Evolutionary conservation across 192 early-diverging fungal species (phyloP), one percentile per base, ranked within the genome.

Genomic region (Entophlyctis luteolus): DNA sequence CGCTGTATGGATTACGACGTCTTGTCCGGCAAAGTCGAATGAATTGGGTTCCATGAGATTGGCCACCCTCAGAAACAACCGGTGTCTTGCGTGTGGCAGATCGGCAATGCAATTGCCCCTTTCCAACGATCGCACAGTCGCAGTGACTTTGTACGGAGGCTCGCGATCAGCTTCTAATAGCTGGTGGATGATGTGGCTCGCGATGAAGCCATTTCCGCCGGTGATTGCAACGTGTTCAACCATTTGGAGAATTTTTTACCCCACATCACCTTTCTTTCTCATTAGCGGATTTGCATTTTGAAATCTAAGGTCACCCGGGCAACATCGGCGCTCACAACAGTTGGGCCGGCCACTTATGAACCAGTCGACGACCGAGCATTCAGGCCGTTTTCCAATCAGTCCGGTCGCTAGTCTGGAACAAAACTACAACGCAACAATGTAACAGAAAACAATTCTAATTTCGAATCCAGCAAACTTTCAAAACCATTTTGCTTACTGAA

Each of bases 1-100:
- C 4, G 79, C 79, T n/a, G 71, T 47, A 55, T 80, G 79, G 6
- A 59, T 33, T 59, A 82, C 72, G 22, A 27, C 54, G 23, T 71
- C 74, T 8, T 74, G 68, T n/a, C 72, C 72, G 45, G 32, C 67
- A 35, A 58, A 36, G 23, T 58, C 55, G 23, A 58, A 58, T 4
- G 8, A 14, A 4, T 5, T 5, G 5, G 55, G 55, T 36, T 58
- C 37, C 5, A 10, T 58, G 28, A 58, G 55, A 38, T 58, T 35
- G 27, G 55, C 55, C 25, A 36, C 55, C 16, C 20, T 38, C 8
- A 58, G 32, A 8, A 23, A 36, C 55, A 58, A 58, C 8, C 60
- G 60, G 4, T 63, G 54, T 14, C 12, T 6, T 12, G 48, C 34
- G 23, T 27, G n/a, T 5, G 60, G 60, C 10, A 63, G 28, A 10